Conservation (phyloP, 2,329 filamentous ascomycete genomes). For the Ascochyta viciae-villosae region DNA sequence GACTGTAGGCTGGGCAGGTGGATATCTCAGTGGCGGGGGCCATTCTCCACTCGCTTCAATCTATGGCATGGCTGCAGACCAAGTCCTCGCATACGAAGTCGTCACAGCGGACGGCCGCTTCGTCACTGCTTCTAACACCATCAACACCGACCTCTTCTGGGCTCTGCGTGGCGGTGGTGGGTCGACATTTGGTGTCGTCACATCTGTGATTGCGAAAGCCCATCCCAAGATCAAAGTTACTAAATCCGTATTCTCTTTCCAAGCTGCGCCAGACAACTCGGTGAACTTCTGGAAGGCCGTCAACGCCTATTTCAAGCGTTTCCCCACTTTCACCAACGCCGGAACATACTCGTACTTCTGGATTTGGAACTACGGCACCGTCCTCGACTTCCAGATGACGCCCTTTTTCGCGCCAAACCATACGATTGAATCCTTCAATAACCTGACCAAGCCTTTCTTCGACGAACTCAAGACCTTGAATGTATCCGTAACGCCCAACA, state of each 20-base stretch:
- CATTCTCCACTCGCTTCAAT: constrained; percentile 25
- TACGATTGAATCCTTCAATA: constrained; percentile 15
- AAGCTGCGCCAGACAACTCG: constrained; percentile 20
- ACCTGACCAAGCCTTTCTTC: constrained; percentile 20
- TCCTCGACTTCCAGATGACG: constrained; percentile 24
- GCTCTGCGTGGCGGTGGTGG: constrained; percentile 30
- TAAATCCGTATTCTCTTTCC: constrained; percentile 37
- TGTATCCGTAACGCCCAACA: constrained; percentile 18
- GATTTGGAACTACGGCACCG: constrained; percentile 18
- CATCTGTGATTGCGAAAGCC: constrained; percentile 24
- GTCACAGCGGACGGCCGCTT: constrained; percentile 33
- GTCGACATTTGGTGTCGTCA: constrained; percentile 28
- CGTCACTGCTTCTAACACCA: constrained; percentile 27
- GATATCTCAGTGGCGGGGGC: constrained; percentile 16
- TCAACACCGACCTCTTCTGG: constrained; percentile 26
- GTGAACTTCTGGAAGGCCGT: constrained; percentile 32
- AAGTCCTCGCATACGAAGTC: constrained; percentile 34
- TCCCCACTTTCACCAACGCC: constrained; percentile 23
- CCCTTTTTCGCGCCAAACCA: constrained; percentile 23
- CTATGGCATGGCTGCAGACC: constrained; percentile 36
- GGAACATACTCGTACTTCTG: constrained; percentile 29
- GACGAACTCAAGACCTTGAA: constrained; percentile 14
- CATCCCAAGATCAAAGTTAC: constrained; percentile 29
- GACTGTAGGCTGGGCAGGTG: constrained; percentile 3
- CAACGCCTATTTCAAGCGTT: constrained; percentile 18